Evolutionary conservation across 768 basidiomycete species (phyloP), one percentile per base, ranked within the genome.

Genomic region (Suillus discolor): DNA sequence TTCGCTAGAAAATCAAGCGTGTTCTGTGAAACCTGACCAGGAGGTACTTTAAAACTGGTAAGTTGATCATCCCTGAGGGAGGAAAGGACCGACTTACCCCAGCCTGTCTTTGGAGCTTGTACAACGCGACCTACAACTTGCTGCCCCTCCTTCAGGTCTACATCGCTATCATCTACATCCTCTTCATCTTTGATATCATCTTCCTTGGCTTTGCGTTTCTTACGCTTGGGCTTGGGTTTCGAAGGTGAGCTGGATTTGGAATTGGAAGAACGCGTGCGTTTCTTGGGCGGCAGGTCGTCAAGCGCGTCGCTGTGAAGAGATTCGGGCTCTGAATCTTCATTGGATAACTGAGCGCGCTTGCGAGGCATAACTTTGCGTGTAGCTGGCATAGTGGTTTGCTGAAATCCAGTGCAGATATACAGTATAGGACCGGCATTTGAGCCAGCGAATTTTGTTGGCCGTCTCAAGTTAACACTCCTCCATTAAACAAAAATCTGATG

Each of bases 21-120:
- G 69, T 97, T 96, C 70, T 88, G 82, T 2, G 95, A 96, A 72
- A 97, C 87, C 75, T 88, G 87, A 11, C 95, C 95, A 15, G 93
- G 85, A 0, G 94, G 90, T 0, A 94, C 95, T 92, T 67, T 39
- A 54, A 25, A 59, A 12, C 7, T 2, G 5, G 20, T 9, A n/a
- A 57, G 31, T 38, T 34, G 45, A 59, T 44, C 45, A 39, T 41
- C 38, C 20, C 44, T 23, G 36, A 36, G 44, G 41, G 13, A 65
- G n/a, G 38, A 61, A 31, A 54, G 62, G 64, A 18, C 15, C 57
- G 45, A 77, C 82, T 54, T 63, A 91, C 93, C 92, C 78, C 84
- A 84, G 23, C 95, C 95, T 0, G 87, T 88, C 69, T 83, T 93
- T 0, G 94, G 94, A 15, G 94, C 94, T 66, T 92, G 81, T 15